Evolutionary conservation across 306 rosid species (phyloP), one percentile per base, ranked within the genome.

Genomic region (Prunus fruticosa): DNA sequence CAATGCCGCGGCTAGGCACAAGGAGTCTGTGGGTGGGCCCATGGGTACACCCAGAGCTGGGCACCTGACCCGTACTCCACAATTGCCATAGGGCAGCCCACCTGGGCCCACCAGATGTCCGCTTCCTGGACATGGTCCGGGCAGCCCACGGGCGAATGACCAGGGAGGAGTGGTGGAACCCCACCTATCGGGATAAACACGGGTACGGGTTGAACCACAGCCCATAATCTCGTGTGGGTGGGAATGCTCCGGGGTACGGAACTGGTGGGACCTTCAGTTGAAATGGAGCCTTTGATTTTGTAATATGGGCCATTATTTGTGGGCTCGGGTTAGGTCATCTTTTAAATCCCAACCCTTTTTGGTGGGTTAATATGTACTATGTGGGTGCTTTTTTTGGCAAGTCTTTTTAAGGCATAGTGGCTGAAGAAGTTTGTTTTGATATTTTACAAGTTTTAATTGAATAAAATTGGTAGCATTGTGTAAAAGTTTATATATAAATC

Each of bases 21-120:
- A 76, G 0, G 76, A 69, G 0, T 3, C 76, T 0, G 46, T 28
- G 0, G 64, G 30, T 13, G 80, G 49, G 64, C 51, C 78, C 12
- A 22, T 22, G 1, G 61, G 23, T 19, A 76, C 79, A n/a, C n/a
- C n/a, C n/a, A n/a, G n/a, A n/a, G n/a, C n/a, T n/a, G n/a, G n/a
- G n/a, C n/a, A n/a, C n/a, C n/a, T n/a, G n/a, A n/a, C n/a, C n/a
- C n/a, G n/a, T 27, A 82, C 74, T 57, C 90, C 0, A 64, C 81
- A 22, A 78, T 84, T 0, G 87, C 30, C 0, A 25, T 77, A 1
- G 90, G 90, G 28, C 83, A 83, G 9, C 80, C 76, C 16, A 73
- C 78, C 5, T 89, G 86, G 30, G n/a, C 79, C 47, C 81, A 80
- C 28, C 90, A 88, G 52, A 81, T 60, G 83, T 66, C 88, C 83